These are phyloP conservation scores for Pharus latifolius DNA, from an alignment of 176 grass and related monocot species.

Conservation along the genomic window DNA sequence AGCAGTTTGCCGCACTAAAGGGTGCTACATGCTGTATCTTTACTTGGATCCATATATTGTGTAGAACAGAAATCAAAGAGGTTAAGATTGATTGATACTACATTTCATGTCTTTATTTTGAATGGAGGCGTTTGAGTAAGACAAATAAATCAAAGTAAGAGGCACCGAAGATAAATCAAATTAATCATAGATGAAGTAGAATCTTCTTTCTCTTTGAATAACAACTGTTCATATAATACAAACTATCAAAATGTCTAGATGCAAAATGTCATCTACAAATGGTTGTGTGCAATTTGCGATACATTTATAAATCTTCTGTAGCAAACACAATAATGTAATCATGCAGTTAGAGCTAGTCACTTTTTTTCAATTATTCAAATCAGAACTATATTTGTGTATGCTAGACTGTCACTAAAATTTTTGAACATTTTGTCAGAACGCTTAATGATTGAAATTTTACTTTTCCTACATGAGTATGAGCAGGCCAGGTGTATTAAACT, in stretches of 20 bases:
- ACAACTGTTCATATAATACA: neutral
- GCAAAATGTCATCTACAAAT: neutral
- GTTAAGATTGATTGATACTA: no score
- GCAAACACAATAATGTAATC: neutral
- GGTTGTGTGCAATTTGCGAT: no score
- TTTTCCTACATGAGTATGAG: neutral
- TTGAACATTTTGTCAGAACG: neutral
- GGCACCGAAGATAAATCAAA: neutral
- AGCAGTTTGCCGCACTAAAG: no score
- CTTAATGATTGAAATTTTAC: neutral
- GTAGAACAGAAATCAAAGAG: no score
- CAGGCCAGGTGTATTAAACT: slow-evolving; percentile 7
- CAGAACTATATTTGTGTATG: neutral
- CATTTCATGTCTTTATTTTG: no score
- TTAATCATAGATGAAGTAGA: neutral
- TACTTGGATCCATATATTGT: no score
- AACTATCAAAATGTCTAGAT: neutral
- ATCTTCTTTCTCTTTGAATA: neutral
- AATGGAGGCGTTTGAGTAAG: no score
- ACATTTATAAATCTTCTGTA: neutral
- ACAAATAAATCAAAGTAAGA: no score
- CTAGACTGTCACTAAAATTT: neutral
- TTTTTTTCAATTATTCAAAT: neutral
- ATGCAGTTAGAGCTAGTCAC: neutral
- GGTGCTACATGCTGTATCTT: no score